Base-by-base conservation (phyloP, 1,139 yeast genomes). In the Pichia norvegensis region DNA sequence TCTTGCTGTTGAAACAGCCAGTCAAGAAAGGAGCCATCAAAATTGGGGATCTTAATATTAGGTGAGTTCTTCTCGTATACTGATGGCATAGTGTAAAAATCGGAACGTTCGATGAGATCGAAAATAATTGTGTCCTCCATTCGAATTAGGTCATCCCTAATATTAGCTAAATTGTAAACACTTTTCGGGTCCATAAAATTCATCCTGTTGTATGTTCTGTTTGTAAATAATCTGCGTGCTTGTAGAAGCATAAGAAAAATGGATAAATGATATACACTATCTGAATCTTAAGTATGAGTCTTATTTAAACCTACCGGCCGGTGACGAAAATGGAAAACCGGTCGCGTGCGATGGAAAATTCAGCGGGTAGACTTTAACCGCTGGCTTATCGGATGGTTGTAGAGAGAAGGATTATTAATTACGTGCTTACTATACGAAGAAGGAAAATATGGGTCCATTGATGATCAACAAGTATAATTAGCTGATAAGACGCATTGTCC, bases 41-140 rank as follows among this genome's bases (percentile, higher is more conserved):
- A 85, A 47, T 77, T 69, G 13, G 55, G 53, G n/a, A 51, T 48
- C 4, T 86, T 84, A 33, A 88, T 77, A 4, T 69, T 64, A 51
- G 80, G 77, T 51, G 77, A 77, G 52, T 77, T 73, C 10, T 63
- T 60, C 55, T 74, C 73, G 64, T 92, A 92, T 14, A 88, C 88
- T 19, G 87, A 74, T 2, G 85, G 84, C 46, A 90, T 81, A 36
- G 77, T 74, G 57, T 70, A 81, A 61, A 87, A 92, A 66, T 90
- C 96, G 3, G 96, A 86, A 53, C 98, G 74, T 65, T 92, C 98
- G 52, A 92, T 90, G 56, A 92, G 75, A 49, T 84, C 85, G 71
- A 90, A 92, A 52, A 92, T 85, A 57, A 92, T 88, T 10, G 97
- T 84, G 64, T 92, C 98, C 60, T 92, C 98, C 96, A 92, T 87